These are phyloP conservation scores for Syncephalis plumigaleata DNA, from an alignment of 371 early-diverging fungal genomes.

Conservation along the genomic window DNA sequence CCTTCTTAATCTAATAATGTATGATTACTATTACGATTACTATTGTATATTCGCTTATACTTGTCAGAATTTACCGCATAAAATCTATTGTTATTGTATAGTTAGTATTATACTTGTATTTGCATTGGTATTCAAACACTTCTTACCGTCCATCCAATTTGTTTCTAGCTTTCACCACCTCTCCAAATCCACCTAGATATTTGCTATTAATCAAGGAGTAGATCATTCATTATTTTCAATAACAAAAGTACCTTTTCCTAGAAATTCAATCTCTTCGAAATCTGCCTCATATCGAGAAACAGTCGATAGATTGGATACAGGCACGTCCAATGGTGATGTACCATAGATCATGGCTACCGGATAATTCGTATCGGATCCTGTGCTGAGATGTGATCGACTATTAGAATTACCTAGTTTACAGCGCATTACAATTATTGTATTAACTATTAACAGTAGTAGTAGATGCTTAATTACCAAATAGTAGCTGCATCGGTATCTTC, in stretches of 20 bases:
- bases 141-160: slow-evolving; percentile 12
- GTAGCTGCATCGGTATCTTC: slow-evolving; percentile 4
- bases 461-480: slow-evolving; percentile 1
- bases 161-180: slow-evolving; percentile 85
- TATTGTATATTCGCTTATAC: no score
- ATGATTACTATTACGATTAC: no score
- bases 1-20: slow-evolving; percentile 73
- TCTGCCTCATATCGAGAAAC: slow-evolving; percentile 63
- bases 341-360: neutral
- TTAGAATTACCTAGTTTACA: neutral
- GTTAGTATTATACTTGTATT: neutral
- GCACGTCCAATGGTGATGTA: neutral
- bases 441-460: neutral
- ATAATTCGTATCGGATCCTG: neutral
- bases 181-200: slow-evolving; percentile 60
- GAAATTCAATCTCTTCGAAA: slow-evolving; percentile 84
- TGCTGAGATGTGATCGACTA: neutral
- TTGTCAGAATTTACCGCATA: no score
- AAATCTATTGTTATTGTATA: neutral
- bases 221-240: neutral
- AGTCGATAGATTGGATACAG: slow-evolving; percentile 4
- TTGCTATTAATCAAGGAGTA: neutral
- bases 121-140: neutral
- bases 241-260: slow-evolving; percentile 55
- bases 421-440: neutral